phyloP scores from a whole-genome alignment of 768 basidiomycete genomes.

The Termitomyces sp. region DNA sequence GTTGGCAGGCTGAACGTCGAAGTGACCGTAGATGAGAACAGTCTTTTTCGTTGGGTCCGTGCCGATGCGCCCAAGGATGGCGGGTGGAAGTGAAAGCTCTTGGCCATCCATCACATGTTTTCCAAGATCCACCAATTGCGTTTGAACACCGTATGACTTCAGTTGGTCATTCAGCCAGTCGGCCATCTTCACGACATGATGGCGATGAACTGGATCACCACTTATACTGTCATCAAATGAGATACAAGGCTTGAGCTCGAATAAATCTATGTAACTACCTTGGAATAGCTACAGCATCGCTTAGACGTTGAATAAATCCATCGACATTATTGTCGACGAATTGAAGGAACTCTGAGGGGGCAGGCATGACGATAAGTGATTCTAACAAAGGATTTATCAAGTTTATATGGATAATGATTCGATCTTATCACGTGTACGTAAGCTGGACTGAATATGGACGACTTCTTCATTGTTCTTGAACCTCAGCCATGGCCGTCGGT shows the following conservation, averaged over 20 bases:
- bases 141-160: slow-evolving; percentile 71
- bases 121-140: slow-evolving; percentile 71
- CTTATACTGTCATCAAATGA: slow-evolving; percentile 43
- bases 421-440: slow-evolving; percentile 12
- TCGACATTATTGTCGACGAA: slow-evolving; percentile 66
- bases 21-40: slow-evolving; percentile 89
- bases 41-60: slow-evolving; percentile 89
- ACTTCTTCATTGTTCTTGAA: background rate
- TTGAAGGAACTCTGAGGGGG: slow-evolving; percentile 40
- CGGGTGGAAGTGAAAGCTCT: slow-evolving; percentile 71
- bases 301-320: slow-evolving; percentile 71
- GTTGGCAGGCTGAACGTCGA: slow-evolving; percentile 82
- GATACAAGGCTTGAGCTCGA: background rate
- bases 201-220: slow-evolving; percentile 63
- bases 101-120: slow-evolving; percentile 63
- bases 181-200: slow-evolving; percentile 83
- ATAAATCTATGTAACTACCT: slow-evolving; percentile 33
- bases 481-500: slow-evolving; percentile 8
- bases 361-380: slow-evolving; percentile 31
- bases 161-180: slow-evolving; percentile 75
- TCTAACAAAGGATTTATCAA: background rate
- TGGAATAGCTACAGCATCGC: slow-evolving; percentile 80
- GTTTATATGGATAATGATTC: no score
- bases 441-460: slow-evolving; percentile 1
- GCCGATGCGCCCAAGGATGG: slow-evolving; percentile 77